A percentile compares a stretch with the other conserved stretches of the same genome.
phyloP scores from a whole-genome alignment of 2,329 filamentous ascomycete species.

The Aureobasidium sp. region DNA sequence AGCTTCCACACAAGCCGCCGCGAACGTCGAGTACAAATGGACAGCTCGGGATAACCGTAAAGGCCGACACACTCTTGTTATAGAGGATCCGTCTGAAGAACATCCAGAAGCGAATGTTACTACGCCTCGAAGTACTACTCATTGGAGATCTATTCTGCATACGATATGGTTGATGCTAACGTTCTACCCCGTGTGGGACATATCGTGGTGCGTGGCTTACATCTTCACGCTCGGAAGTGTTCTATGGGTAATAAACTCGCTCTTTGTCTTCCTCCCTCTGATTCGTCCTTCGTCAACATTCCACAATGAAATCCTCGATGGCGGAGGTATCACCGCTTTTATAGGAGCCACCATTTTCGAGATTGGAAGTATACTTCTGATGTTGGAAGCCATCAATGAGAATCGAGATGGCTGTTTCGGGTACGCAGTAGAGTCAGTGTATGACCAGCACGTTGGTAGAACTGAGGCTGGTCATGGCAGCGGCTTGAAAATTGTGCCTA shows the following conservation, averaged over 20 bases:
- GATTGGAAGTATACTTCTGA: constrained; percentile 53
- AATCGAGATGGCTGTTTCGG: constrained; percentile 60
- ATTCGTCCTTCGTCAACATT: constrained; percentile 48
- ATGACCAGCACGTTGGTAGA: constrained; percentile 13
- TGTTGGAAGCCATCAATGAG: constrained; percentile 64
- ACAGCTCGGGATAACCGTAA: constrained; percentile 39
- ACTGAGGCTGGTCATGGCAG: neutral
- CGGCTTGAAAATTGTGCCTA: constrained; percentile 7
- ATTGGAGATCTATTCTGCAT: constrained; percentile 25
- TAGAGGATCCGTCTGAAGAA: constrained; percentile 21
- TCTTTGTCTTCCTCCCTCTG: constrained; percentile 58
- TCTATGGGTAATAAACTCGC: constrained; percentile 48
- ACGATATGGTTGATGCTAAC: constrained; percentile 44
- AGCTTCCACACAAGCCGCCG: neutral
- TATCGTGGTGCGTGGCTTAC: constrained; percentile 49
- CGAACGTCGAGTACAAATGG: constrained; percentile 31
- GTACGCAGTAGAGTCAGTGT: constrained; percentile 52
- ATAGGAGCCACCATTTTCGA: constrained; percentile 64
- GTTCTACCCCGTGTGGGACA: constrained; percentile 48
- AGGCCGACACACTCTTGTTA: constrained; percentile 33
- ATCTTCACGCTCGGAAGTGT: constrained; percentile 47
- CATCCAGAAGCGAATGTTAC: constrained; percentile 21
- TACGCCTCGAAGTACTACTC: constrained; percentile 30
- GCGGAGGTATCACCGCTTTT: constrained; percentile 56
- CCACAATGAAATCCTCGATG: constrained; percentile 44